Conservation (phyloP, 768 basidiomycete genomes). For the Serendipita sp. region DNA sequence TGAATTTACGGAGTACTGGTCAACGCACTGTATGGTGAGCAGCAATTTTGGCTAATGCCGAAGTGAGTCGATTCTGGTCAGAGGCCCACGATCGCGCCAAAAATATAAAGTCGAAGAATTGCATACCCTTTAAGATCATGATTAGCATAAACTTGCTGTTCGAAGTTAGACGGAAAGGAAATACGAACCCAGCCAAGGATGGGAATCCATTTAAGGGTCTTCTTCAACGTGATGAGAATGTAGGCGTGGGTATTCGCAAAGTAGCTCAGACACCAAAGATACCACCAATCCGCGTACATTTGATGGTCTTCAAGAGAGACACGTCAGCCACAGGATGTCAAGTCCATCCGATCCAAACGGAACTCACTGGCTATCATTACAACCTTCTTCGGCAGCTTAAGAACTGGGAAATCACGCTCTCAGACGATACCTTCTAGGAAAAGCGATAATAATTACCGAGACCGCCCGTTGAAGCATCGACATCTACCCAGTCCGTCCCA, state of each 20-base stretch:
- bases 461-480: slow-evolving; percentile 41
- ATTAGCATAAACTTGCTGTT: background rate
- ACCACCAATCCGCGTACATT: slow-evolving; percentile 74
- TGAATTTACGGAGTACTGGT: too few relatives aligned
- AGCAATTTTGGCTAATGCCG: slow-evolving; percentile 51
- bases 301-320: slow-evolving; percentile 16
- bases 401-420: slow-evolving; percentile 29
- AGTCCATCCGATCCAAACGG: background rate
- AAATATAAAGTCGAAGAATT: slow-evolving; percentile 89
- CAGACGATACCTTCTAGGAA: slow-evolving; percentile 38
- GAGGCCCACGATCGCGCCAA: slow-evolving; percentile 82
- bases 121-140: slow-evolving; percentile 52
- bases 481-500: slow-evolving; percentile 25
- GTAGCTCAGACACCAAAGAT: slow-evolving; percentile 71
- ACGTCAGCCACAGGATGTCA: background rate
- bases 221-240: slow-evolving; percentile 86
- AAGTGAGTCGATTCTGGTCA: slow-evolving; percentile 52
- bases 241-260: slow-evolving; percentile 52
- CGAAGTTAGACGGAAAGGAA: background rate
- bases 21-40: slow-evolving; percentile 6
- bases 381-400: slow-evolving; percentile 63
- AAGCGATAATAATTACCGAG: slow-evolving; percentile 26
- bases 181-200: slow-evolving; percentile 69
- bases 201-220: slow-evolving; percentile 73
- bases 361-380: slow-evolving; percentile 69